Base-by-base conservation (phyloP, 345 rosid species). In the Salix suchowensis region DNA sequence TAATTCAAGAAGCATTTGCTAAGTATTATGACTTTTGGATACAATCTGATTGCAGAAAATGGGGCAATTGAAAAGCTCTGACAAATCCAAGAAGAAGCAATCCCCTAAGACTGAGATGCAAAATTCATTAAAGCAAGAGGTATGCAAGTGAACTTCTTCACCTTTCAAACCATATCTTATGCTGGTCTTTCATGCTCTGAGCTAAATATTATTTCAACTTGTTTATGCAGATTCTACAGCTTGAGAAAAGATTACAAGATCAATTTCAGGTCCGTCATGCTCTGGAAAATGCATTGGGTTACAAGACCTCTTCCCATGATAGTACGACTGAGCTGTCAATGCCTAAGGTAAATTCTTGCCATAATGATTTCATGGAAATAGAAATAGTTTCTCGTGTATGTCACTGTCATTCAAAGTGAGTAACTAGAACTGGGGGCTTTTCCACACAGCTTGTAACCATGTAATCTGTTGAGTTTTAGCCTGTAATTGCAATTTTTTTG, bases 101-200 rank as follows among this genome's bases (percentile, higher is more conserved):
- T 83, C 74, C 64, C 86, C 88, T 5, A 79, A 70, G 75, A 78
- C 85, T 7, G 90, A 86, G 73, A 89, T 84, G 70, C 89, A 87
- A 72, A 79, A 73, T 76, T 91, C 89, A 58, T 77, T 96, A 86
- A 90, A 88, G 89, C 92, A 89, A 82, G 99, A 96, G 98, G 99
- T 96, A 67, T 73, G 84, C 66, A 21, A 52, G 74, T 44, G 36
- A 72, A 18, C 46, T 79, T 69, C 42, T 71, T 76, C 40, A 68
- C 40, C 30, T 13, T 74, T 76, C 32, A 61, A 44, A 40, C 28
- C 37, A 32, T 28, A 18, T 7, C 46, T 65, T 36, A 64, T 67
- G 24, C 8, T 15, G 66, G 21, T 50, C n/a, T 18, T 68, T 74
- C 70, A 42, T 50, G 11, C 48, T 65, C 6, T 12, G 58, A 42